A percentile compares a stretch with the other conserved stretches of the same genome.
These are phyloP conservation scores for Triangularia verruculosa DNA, from an alignment of 2,329 filamentous ascomycete species.

Conservation along the genomic window DNA sequence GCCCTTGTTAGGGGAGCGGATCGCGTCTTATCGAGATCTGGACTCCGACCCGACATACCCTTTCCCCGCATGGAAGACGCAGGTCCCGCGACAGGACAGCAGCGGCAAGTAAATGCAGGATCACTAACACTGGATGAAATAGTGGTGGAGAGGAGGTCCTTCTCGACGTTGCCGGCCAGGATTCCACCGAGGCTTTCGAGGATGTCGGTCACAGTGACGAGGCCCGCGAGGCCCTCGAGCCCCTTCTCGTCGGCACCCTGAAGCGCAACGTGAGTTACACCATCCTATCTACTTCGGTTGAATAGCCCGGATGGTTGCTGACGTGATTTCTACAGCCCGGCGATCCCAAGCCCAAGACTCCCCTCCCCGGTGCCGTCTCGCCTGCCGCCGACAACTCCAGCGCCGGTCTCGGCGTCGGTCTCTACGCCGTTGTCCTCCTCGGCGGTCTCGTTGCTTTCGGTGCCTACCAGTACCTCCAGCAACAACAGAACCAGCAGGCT, in stretches of 20 bases:
- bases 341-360: constrained; percentile 70
- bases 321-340: constrained; percentile 55
- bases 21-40: constrained; percentile 11
- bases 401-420: constrained; percentile 66
- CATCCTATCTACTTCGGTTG: background rate
- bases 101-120: background rate
- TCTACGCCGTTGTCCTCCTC: constrained; percentile 78
- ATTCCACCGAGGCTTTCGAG: constrained; percentile 97
- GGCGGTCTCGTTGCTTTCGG: constrained; percentile 75
- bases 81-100: background rate
- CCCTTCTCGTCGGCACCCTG: constrained; percentile 69
- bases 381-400: constrained; percentile 48
- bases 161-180: constrained; percentile 91
- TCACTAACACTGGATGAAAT: constrained; percentile 30
- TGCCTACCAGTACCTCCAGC: constrained; percentile 82
- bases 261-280: constrained; percentile 69
- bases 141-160: constrained; percentile 98
- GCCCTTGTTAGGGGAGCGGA: background rate
- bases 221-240: constrained; percentile 87
- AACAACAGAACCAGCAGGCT: constrained; percentile 34
- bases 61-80: constrained; percentile 17
- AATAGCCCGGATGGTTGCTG: constrained; percentile 9
- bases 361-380: constrained; percentile 47
- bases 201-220: constrained; percentile 99
- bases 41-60: background rate